These are phyloP conservation scores for Mycena polygramma DNA, from an alignment of 768 basidiomycete species.

Conservation along the genomic window DNA sequence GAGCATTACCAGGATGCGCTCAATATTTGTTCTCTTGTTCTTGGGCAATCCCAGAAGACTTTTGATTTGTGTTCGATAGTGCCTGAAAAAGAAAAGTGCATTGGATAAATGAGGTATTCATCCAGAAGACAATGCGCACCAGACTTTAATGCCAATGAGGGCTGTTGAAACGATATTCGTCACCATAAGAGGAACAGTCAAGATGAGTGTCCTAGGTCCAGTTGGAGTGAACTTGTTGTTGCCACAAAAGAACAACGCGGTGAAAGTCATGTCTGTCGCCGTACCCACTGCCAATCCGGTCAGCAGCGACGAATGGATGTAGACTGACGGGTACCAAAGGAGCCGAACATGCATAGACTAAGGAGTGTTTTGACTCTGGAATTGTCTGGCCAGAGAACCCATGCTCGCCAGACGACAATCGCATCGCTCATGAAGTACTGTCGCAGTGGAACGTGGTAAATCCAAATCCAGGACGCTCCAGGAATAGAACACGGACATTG, in stretches of 20 bases:
- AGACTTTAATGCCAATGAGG: slow-evolving; percentile 9
- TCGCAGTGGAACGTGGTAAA: neutral
- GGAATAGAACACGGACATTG: slow-evolving; percentile 9
- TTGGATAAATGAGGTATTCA: neutral
- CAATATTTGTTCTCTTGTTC: slow-evolving; percentile 24
- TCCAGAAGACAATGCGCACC: neutral
- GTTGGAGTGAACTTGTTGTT: slow-evolving; percentile 11
- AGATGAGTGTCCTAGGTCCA: slow-evolving; percentile 13
- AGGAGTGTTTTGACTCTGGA: slow-evolving; percentile 22
- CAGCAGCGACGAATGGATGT: no score
- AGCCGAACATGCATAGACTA: slow-evolving; percentile 20
- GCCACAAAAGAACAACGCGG: slow-evolving; percentile 14
- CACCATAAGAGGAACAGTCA: slow-evolving; percentile 15
- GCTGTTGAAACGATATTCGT: slow-evolving; percentile 23
- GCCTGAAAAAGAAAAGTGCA: neutral
- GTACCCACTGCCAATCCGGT: neutral
- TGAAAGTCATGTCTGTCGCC: slow-evolving; percentile 16
- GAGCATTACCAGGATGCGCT: slow-evolving; percentile 35
- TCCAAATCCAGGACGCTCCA: slow-evolving; percentile 5
- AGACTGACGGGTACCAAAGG: slow-evolving; percentile 16
- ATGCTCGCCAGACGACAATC: slow-evolving; percentile 39
- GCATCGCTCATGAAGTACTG: slow-evolving; percentile 39
- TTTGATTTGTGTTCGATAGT: slow-evolving; percentile 25
- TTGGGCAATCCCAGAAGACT: slow-evolving; percentile 16
- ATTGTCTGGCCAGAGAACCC: slow-evolving; percentile 33